Conservation (phyloP, 768 basidiomycete species). For the Russula dissimulans region DNA sequence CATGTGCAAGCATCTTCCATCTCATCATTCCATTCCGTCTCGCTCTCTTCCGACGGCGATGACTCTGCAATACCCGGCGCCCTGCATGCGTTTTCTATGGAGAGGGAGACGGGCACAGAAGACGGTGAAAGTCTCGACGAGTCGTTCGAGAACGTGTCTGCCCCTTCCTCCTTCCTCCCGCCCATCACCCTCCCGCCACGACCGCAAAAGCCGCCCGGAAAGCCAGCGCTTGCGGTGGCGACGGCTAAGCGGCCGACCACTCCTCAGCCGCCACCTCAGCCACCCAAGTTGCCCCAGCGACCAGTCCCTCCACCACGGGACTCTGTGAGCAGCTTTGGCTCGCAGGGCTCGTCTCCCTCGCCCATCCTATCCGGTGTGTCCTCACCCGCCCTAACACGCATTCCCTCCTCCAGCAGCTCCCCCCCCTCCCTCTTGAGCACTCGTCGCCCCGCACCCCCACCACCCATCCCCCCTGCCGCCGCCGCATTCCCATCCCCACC, state of each 20-base stretch:
- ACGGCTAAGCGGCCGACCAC: background rate
- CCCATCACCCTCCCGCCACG: conserved; percentile 25
- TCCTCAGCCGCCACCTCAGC: background rate
- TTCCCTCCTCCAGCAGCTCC: background rate
- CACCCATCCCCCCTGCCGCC: background rate
- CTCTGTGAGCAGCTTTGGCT: conserved; percentile 12
- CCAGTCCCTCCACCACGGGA: background rate
- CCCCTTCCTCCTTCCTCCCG: conserved; percentile 33
- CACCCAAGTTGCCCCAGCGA: conserved; percentile 18
- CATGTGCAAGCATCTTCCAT: conserved; percentile 58
- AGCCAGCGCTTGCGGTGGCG: background rate
- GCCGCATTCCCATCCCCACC: background rate
- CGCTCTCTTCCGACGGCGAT: conserved; percentile 53
- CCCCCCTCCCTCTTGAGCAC: conserved; percentile 1
- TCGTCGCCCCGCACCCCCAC: conserved; percentile 6
- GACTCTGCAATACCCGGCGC: conserved; percentile 14
- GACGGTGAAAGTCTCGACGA: conserved; percentile 51
- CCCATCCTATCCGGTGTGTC: conserved; percentile 37
- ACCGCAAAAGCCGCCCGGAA: conserved; percentile 24
- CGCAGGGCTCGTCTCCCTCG: conserved; percentile 3
- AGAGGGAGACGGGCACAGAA: conserved; percentile 34
- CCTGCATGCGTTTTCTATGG: conserved; percentile 33
- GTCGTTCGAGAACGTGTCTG: conserved; percentile 59
- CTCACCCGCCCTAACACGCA: conserved; percentile 19
- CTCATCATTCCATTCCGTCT: conserved; percentile 74